These are phyloP conservation scores for Petasospora rhodanensis DNA, from an alignment of 1,139 yeast genomes.

Conservation along the genomic window DNA sequence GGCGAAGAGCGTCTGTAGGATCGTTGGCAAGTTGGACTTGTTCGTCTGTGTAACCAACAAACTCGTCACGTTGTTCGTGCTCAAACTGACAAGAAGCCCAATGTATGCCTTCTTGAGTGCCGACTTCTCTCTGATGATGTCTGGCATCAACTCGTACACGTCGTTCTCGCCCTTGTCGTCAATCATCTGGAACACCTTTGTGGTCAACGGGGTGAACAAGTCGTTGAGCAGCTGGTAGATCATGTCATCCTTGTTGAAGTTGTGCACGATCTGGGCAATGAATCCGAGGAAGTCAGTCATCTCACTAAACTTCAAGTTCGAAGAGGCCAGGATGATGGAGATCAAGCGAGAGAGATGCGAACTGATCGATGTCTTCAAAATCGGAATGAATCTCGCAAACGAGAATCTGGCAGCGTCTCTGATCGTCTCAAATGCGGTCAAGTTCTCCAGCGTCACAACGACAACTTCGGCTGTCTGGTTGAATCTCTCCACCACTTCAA, in stretches of 20 bases:
- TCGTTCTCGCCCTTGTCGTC: conserved; percentile 38
- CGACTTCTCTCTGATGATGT: conserved; percentile 54
- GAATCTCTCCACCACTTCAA: conserved; percentile 47
- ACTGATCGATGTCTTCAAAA: conserved; percentile 53
- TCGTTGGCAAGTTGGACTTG: conserved; percentile 54
- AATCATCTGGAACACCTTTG: conserved; percentile 56
- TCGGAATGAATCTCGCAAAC: conserved; percentile 79
- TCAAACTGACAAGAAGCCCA: conserved; percentile 61
- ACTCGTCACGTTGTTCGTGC: conserved; percentile 76
- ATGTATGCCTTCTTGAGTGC: conserved; percentile 66
- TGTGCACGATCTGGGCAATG: conserved; percentile 83
- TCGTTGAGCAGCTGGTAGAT: conserved; percentile 73
- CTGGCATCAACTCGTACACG: conserved; percentile 38
- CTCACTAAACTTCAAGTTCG: conserved; percentile 58
- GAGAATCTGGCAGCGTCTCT: conserved; percentile 87
- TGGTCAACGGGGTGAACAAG: conserved; percentile 67
- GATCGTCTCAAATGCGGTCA: conserved; percentile 61
- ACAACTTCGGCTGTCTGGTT: conserved; percentile 78
- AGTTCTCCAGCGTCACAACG: conserved; percentile 73
- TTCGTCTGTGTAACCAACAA: conserved; percentile 68
- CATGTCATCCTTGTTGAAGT: conserved; percentile 59
- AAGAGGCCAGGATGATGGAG: conserved; percentile 65
- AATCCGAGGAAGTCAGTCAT: conserved; percentile 79
- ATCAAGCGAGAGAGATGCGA: conserved; percentile 68
- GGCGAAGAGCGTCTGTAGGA: conserved; percentile 62